Percentiles rank a stretch among this genome's conserved stretches.
Evolutionary conservation across 352 stramenopile genomes (phyloP).

Genomic region (Phytophthora vignae): DNA sequence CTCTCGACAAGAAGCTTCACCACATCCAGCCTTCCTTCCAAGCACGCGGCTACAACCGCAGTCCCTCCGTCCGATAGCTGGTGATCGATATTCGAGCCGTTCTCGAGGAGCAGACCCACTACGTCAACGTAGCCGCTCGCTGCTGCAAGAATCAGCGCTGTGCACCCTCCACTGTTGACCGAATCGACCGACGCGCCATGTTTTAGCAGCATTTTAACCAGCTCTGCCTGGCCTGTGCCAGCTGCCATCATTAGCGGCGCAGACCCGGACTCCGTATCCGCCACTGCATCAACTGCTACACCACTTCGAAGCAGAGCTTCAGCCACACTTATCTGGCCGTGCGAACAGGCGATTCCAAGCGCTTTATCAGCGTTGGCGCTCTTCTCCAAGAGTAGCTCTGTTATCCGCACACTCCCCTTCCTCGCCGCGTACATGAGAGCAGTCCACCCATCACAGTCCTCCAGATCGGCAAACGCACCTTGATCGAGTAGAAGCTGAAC

Average conservation of each 20-base stretch:
- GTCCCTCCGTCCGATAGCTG: background rate
- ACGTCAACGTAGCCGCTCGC: background rate
- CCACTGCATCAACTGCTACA: background rate
- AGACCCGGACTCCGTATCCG: background rate
- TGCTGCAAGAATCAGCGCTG: background rate
- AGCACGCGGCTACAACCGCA: background rate
- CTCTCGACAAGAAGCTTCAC: background rate
- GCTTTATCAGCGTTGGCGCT: background rate
- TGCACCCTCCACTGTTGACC: background rate
- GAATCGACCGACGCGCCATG: background rate
- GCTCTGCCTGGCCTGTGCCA: background rate
- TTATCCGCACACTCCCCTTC: background rate
- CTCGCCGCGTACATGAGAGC: background rate
- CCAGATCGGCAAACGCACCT: background rate
- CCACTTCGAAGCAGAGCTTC: background rate
- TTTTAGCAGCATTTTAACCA: background rate
- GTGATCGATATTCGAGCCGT: background rate
- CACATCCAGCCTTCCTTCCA: background rate
- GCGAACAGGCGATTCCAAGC: background rate
- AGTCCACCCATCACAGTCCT: background rate
- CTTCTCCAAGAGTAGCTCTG: background rate
- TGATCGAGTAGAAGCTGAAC: background rate
- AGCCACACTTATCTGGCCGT: background rate
- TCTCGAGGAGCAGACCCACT: background rate
- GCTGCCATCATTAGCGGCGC: slow-evolving; percentile 2